A percentile compares a stretch with the other conserved stretches of the same genome.
phyloP scores from a whole-genome alignment of 208 protist genomes.

The Naegleria gruberi region DNA sequence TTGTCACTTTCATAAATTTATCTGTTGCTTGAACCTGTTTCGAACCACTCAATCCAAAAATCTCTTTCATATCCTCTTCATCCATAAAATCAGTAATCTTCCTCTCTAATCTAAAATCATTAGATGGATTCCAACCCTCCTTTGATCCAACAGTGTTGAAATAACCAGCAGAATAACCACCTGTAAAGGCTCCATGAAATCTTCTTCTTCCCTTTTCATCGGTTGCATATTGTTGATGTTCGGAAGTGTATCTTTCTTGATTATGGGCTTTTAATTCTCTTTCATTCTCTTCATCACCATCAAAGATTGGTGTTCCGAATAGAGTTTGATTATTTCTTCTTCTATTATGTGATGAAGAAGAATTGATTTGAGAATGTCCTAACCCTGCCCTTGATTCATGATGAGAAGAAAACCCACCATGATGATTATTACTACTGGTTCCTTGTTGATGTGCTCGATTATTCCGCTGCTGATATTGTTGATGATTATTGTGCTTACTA shows the following conservation, averaged over 20 bases:
- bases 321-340: too few relatives aligned
- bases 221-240: slow-evolving; percentile 27
- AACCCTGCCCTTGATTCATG: too few relatives aligned
- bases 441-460: too few relatives aligned
- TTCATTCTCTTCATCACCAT: background rate
- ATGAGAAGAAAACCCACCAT: too few relatives aligned
- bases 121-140: slow-evolving; percentile 51
- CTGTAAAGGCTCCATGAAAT: slow-evolving; percentile 78
- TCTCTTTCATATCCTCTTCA: slow-evolving; percentile 40
- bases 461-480: too few relatives aligned
- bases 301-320: background rate
- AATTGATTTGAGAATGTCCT: too few relatives aligned
- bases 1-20: background rate
- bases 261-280: background rate
- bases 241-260: background rate
- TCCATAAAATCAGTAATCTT: slow-evolving; percentile 50
- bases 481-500: too few relatives aligned
- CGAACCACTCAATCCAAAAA: background rate
- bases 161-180: slow-evolving; percentile 71
- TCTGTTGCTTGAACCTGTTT: background rate
- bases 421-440: too few relatives aligned
- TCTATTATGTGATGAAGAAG: too few relatives aligned
- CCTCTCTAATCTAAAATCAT: background rate
- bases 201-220: slow-evolving; percentile 53
- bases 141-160: slow-evolving; percentile 70